A percentile compares a stretch with the other conserved stretches of the same genome.
Conservation (phyloP, 179 eudicot genomes). For the Patellifolia procumbens region DNA sequence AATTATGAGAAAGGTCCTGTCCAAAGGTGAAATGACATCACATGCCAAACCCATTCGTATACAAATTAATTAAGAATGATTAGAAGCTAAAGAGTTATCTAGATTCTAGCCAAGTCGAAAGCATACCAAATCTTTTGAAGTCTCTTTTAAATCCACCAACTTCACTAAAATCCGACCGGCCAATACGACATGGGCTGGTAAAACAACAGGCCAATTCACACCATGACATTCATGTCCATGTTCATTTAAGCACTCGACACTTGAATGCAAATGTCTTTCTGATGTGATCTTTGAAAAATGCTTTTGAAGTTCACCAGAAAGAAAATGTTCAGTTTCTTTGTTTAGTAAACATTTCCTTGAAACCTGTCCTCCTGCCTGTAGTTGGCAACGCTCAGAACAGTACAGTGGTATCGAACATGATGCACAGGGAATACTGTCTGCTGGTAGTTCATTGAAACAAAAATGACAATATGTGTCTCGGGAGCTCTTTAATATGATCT, state of each 20-base stretch:
- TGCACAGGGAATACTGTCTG: slow-evolving; percentile 70
- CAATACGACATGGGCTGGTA: slow-evolving; percentile 81
- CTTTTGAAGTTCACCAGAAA: slow-evolving; percentile 55
- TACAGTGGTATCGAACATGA: slow-evolving; percentile 76
- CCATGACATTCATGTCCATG: slow-evolving; percentile 89
- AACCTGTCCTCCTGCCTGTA: slow-evolving; percentile 59
- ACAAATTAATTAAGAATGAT: slow-evolving; percentile 15
- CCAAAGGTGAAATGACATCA: slow-evolving; percentile 15
- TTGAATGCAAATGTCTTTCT: slow-evolving; percentile 30
- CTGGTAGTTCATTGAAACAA: slow-evolving; percentile 82
- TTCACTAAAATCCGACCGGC: slow-evolving; percentile 80
- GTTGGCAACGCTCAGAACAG: slow-evolving; percentile 71
- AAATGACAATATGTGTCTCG: slow-evolving; percentile 93
- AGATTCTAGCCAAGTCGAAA: slow-evolving; percentile 13
- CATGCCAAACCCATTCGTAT: slow-evolving; percentile 5
- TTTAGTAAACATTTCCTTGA: slow-evolving; percentile 21
- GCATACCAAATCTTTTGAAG: slow-evolving; percentile 45
- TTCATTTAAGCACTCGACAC: slow-evolving; percentile 47
- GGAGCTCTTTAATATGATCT: slow-evolving; percentile 76
- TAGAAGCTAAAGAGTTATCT: slow-evolving; percentile 7
- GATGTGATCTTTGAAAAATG: slow-evolving; percentile 49
- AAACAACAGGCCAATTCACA: slow-evolving; percentile 79
- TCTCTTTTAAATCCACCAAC: slow-evolving; percentile 45
- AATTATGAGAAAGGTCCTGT: slow-evolving; percentile 81
- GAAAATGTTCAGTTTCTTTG: slow-evolving; percentile 28